Base-by-base conservation (phyloP, 129 eudicot genomes). In the Tagetes erecta region DNA sequence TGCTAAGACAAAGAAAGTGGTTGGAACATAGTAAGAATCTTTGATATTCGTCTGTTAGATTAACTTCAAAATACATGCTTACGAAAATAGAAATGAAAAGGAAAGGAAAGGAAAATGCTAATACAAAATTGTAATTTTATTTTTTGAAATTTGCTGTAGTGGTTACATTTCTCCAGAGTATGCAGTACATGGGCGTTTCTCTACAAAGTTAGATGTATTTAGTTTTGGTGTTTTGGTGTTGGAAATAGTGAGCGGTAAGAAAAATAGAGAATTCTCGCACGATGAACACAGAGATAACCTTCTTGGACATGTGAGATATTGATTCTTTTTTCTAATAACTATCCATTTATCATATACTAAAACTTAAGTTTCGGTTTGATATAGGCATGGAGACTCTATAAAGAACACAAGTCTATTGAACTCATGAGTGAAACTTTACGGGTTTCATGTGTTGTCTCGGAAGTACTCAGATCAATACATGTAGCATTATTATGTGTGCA, bases 261-360 rank as follows among this genome's bases (percentile, higher is more conserved):
- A 79, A 76, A 84, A 84, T 58, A 72, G 76, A 72, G 84, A 71
- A 73, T 84, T 84, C 60, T 56, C 72, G 72, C 82, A 84, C 55
- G 74, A 46, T 58, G 87, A 84, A 2, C 87, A 84, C 44, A 38
- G 39, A 0, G 80, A 80, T 39, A 84, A 76, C 55, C 87, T 84
- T 80, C 87, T 84, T 38, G 87, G 87, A 73, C 79, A 84, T 53
- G 87, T 84, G 72, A 76, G 87, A 57, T 30, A 64, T 41, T 4
- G 27, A 20, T 20, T 20, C 27, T 20, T 20, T 20, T 20, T 20
- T 20, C 27, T 20, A 20, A 20, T 20, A 20, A 20, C 33, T 2
- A 3, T 33, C 5, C 9, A 46, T 41, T 41, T 57, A 1, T 4
- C 8, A 12, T 27, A 35, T 47, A 36, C 64, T 51, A 50, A 49